A percentile compares a stretch with the other conserved stretches of the same genome.
phyloP scores from a whole-genome alignment of 2,329 filamentous ascomycete species.

The Verticillium klebahnii region DNA sequence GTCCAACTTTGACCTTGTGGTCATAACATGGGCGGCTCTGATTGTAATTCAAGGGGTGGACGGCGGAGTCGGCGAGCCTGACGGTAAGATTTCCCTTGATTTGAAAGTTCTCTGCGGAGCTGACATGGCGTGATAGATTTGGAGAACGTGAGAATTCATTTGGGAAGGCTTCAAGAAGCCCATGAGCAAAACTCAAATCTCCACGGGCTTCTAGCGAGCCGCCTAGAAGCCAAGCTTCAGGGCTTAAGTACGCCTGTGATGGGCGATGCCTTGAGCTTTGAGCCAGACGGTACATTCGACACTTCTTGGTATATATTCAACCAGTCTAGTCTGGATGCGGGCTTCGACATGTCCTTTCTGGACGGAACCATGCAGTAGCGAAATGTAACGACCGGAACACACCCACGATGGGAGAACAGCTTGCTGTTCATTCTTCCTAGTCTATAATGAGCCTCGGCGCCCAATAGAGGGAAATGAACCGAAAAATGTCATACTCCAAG shows the following conservation, averaged over 20 bases:
- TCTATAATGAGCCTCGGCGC: no score
- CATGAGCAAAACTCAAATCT: conserved; percentile 20
- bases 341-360: conserved; percentile 12
- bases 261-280: conserved; percentile 5
- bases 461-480: no score
- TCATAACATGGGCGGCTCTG: conserved; percentile 39
- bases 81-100: conserved; percentile 19
- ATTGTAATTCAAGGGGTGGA: conserved; percentile 37
- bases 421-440: no score
- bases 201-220: conserved; percentile 15
- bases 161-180: conserved; percentile 21
- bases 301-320: conserved; percentile 22
- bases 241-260: conserved; percentile 18
- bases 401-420: no score
- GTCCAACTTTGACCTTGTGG: conserved; percentile 38
- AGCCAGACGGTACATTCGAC: conserved; percentile 12
- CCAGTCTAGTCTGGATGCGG: conserved; percentile 17
- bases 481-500: no score
- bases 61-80: conserved; percentile 31
- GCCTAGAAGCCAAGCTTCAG: conserved; percentile 21
- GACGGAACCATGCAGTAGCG: not conserved
- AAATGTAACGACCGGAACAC: not conserved
- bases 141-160: conserved; percentile 21
- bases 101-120: not conserved
- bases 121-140: conserved; percentile 14